phyloP scores from a whole-genome alignment of 176 grass and related monocot genomes.

The Cenchrus purpureus region DNA sequence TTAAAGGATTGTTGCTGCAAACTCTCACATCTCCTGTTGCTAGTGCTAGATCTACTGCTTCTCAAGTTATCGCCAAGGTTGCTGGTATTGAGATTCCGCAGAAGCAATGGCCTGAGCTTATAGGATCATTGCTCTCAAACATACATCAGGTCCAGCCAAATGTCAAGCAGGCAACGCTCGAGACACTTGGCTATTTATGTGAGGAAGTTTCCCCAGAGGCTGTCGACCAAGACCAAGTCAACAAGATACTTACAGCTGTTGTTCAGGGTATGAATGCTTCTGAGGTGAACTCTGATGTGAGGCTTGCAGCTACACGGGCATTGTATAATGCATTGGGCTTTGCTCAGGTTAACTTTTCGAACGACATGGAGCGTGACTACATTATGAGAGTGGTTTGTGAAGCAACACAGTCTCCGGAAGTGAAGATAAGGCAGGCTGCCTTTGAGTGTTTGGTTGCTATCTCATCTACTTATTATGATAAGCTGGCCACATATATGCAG shows the following conservation, averaged over 20 bases:
- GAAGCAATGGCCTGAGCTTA: constrained; percentile 86
- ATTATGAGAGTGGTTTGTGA: constrained; percentile 91
- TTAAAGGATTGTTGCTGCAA: constrained; percentile 68
- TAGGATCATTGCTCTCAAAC: constrained; percentile 68
- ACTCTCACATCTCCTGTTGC: constrained; percentile 75
- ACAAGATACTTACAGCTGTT: constrained; percentile 88
- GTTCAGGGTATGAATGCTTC: constrained; percentile 92
- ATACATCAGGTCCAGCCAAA: constrained; percentile 82
- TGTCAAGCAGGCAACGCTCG: constrained; percentile 73
- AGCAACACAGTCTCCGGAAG: constrained; percentile 64
- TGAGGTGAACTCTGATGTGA: constrained; percentile 75
- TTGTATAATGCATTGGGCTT: constrained; percentile 88
- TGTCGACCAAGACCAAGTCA: constrained; percentile 84
- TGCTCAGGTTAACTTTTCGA: constrained; percentile 80
- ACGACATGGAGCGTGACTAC: constrained; percentile 92
- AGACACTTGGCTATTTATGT: constrained; percentile 87
- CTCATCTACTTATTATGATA: constrained; percentile 82
- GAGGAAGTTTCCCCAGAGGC: constrained; percentile 79
- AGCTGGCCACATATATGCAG: constrained; percentile 74
- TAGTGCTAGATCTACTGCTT: constrained; percentile 82
- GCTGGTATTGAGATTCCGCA: constrained; percentile 82
- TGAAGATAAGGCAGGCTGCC: constrained; percentile 84
- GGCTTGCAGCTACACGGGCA: constrained; percentile 73
- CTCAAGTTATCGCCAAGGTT: constrained; percentile 85
- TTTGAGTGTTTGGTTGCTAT: constrained; percentile 92